Evolutionary conservation across 2,329 filamentous ascomycete genomes (phyloP).

Genomic region (Trichothecium roseum): DNA sequence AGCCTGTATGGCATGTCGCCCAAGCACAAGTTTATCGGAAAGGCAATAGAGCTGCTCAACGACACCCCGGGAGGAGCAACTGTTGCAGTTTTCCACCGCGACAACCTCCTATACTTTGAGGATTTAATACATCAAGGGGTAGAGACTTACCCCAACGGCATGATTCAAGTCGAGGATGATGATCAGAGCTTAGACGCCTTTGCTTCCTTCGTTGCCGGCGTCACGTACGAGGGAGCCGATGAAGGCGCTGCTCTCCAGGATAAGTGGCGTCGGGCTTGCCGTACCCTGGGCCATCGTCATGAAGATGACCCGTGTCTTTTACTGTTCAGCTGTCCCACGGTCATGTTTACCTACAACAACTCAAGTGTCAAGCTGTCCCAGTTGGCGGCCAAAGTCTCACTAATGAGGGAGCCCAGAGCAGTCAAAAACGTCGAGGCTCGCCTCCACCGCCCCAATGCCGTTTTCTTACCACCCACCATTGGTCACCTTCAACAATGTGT

Average conservation of each 20-base stretch:
- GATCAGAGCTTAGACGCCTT: conserved; percentile 39
- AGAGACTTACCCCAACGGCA: conserved; percentile 30
- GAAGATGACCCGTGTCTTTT: conserved; percentile 25
- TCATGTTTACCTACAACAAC: conserved; percentile 40
- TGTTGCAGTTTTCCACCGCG: conserved; percentile 46
- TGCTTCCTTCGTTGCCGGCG: conserved; percentile 40
- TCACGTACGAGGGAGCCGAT: conserved; percentile 19
- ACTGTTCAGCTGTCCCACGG: conserved; percentile 34
- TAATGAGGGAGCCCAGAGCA: conserved; percentile 11
- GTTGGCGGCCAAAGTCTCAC: conserved; percentile 30
- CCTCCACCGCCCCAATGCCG: conserved; percentile 27
- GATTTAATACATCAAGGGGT: conserved; percentile 35
- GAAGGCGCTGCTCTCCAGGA: conserved; percentile 17
- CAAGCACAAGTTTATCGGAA: conserved; percentile 33
- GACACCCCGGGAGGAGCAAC: conserved; percentile 25
- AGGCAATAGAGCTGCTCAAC: conserved; percentile 35
- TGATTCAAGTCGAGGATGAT: too few relatives aligned
- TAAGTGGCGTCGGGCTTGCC: conserved; percentile 43
- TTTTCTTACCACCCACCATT: conserved; percentile 34
- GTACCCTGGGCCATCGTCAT: conserved; percentile 29
- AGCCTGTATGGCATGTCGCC: conserved; percentile 52
- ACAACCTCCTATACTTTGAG: conserved; percentile 28
- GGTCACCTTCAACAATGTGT: conserved; percentile 44
- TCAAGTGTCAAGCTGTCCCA: conserved; percentile 32
- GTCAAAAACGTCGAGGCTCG: conserved; percentile 44